These are phyloP conservation scores for Starmerella potacharoeniae DNA, from an alignment of 805 yeast species.

Conservation along the genomic window DNA sequence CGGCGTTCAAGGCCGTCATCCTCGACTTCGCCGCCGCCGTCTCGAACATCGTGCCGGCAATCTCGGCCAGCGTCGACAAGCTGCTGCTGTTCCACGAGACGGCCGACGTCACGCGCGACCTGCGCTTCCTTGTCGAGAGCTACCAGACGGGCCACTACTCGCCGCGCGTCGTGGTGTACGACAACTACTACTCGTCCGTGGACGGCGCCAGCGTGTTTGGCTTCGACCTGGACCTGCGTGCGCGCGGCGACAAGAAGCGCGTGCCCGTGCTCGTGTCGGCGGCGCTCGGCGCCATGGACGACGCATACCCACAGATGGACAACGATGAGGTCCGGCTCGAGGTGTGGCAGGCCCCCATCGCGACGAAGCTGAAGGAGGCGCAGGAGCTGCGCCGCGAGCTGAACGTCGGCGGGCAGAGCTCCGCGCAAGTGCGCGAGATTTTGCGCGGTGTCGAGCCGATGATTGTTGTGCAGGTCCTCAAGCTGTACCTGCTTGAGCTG, in stretches of 20 bases:
- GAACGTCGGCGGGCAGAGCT: constrained; percentile 11
- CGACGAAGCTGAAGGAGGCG: constrained; percentile 30
- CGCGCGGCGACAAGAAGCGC: constrained; percentile 57
- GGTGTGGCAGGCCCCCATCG: constrained; percentile 51
- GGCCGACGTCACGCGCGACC: constrained; percentile 57
- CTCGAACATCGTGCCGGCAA: constrained; percentile 45
- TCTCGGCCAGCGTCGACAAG: constrained; percentile 51
- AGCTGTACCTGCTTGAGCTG: constrained; percentile 63
- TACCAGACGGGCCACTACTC: constrained; percentile 63
- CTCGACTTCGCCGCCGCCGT: constrained; percentile 60
- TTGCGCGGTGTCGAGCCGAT: constrained; percentile 35
- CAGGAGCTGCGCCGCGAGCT: constrained; percentile 17
- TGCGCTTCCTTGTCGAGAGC: constrained; percentile 52
- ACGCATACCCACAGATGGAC: constrained; percentile 49
- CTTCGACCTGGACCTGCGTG: constrained; percentile 57
- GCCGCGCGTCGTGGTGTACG: constrained; percentile 64
- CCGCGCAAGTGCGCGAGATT: constrained; percentile 21
- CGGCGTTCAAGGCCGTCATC: constrained; percentile 64
- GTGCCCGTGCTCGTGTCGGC: constrained; percentile 61
- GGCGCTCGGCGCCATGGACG: constrained; percentile 55
- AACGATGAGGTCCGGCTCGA: constrained; percentile 58
- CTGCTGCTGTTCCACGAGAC: constrained; percentile 55
- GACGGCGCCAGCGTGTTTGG: constrained; percentile 61
- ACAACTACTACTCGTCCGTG: constrained; percentile 64
- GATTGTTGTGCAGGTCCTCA: constrained; percentile 50